Conservation (phyloP, 257 asterid genomes). For the Capsicum baccatum region DNA sequence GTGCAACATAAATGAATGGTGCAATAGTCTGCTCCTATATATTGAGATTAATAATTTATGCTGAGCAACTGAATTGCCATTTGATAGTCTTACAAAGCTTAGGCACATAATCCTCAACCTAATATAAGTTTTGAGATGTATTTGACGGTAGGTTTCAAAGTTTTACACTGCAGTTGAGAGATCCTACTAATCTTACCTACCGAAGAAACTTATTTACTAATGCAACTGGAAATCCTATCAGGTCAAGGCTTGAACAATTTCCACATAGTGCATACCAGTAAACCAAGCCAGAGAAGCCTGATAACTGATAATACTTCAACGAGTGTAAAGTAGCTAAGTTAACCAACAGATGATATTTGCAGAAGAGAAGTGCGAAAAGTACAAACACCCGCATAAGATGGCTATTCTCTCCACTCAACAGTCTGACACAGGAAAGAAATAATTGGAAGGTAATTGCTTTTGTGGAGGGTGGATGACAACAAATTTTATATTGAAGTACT, state of each 20-base stretch:
- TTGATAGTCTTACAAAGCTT: not conserved
- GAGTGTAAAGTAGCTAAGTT: not conserved
- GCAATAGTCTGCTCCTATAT: not conserved
- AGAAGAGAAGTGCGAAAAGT: not conserved
- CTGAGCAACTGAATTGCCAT: not conserved
- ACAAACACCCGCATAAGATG: not conserved
- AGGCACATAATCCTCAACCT: slow-evolving; percentile 7
- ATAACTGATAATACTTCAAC: not conserved
- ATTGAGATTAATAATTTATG: not conserved
- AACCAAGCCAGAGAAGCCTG: slow-evolving; percentile 20
- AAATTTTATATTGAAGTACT: not conserved
- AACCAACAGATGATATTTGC: slow-evolving; percentile 10
- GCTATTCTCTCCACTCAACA: slow-evolving; percentile 12
- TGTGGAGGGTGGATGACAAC: not conserved
- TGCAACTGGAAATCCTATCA: not conserved
- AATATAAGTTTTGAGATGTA: not conserved
- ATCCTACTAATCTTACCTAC: slow-evolving; percentile 3
- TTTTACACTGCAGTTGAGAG: slow-evolving; percentile 8
- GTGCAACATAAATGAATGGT: not conserved
- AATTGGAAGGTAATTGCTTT: slow-evolving; percentile 17
- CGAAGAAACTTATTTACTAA: not conserved
- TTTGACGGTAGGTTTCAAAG: not conserved
- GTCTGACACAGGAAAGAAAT: not conserved
- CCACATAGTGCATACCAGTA: not conserved
- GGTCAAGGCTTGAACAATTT: not conserved